Evolutionary conservation across 148 eudicot species (phyloP).

Genomic region (Mesembryanthemum crystallinum): DNA sequence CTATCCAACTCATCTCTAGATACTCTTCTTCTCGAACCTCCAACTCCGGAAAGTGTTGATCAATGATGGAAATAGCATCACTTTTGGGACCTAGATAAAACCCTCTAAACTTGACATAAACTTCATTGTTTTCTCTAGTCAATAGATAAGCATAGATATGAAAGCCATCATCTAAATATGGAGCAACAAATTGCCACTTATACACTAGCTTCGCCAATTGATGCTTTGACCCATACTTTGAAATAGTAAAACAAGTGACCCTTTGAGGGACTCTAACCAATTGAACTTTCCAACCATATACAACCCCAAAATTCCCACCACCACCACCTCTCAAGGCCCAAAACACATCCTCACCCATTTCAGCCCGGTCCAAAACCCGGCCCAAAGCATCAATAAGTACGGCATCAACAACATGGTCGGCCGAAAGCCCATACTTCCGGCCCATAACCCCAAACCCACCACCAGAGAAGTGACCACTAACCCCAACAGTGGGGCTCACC

Average conservation of each 20-base stretch:
- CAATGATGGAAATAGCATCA: conserved; percentile 4
- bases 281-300: conserved; percentile 39
- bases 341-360: conserved; percentile 41
- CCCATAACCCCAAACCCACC: conserved; percentile 41
- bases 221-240: conserved; percentile 23
- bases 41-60: conserved; percentile 19
- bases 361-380: conserved; percentile 17
- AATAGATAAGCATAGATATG: conserved; percentile 22
- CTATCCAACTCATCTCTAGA: conserved; percentile 35
- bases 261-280: conserved; percentile 26
- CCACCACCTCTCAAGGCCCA: conserved; percentile 46
- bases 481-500: conserved; percentile 35
- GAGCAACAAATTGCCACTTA: conserved; percentile 39
- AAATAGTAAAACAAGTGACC: conserved; percentile 34
- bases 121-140: conserved; percentile 18
- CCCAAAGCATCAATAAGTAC: conserved; percentile 25
- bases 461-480: conserved; percentile 42
- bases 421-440: conserved; percentile 47
- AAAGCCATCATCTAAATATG: conserved; percentile 35
- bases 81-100: conserved; percentile 30
- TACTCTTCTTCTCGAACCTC: conserved; percentile 15
- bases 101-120: conserved; percentile 24
- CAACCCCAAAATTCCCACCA: conserved; percentile 38
- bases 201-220: conserved; percentile 28
- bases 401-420: conserved; percentile 42